Base-by-base conservation (phyloP, 2,329 filamentous ascomycete genomes). In the Calonectria montana region DNA sequence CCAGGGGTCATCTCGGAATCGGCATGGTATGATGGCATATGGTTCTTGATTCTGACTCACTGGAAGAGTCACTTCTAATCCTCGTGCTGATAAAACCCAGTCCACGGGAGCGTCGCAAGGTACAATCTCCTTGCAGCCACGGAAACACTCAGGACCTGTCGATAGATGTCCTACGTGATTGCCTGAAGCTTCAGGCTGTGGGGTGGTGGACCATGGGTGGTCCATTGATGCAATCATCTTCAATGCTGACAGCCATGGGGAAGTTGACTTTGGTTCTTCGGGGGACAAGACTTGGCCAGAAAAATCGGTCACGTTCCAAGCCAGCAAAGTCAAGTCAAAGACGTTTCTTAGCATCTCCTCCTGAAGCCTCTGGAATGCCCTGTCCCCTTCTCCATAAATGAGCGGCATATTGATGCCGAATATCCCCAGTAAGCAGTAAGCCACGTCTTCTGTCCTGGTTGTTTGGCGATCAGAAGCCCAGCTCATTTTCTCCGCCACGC, bases 321-420 rank as follows among this genome's bases (percentile, higher is more conserved):
- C 29, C 16, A 65, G 50, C 16, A 65, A 43, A 23, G 29, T 53
- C n/a, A 37, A 35, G 27, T 65, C 63, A 5, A 50, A n/a, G 9
- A 18, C 16, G 4, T 18, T 25, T 10, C 16, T 55, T 16, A 41
- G 13, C 5, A 65, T 53, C 21, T 55, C 63, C 21, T 65, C 47
- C 23, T 65, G 63, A 2, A 65, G 47, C 4, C 63, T 18, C 2
- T 21, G 47, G 29, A 55, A 65, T 2, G 63, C 63, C 21, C 41
- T 55, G 21, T 5, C 4, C 5, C 61, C 43, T 37, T 65, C 47
- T 21, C 63, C 63, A n/a, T 65, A 65, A 4, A 55, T 29, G 7
- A 65, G 35, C 2, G 63, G 63, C 63, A 65, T 65, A 23, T 65
- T 55, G 21, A 65, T 16, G 16, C 23, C 47, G 23, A 65, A 65